Conservation (phyloP, 768 basidiomycete species). For the Mycena vitilis region DNA sequence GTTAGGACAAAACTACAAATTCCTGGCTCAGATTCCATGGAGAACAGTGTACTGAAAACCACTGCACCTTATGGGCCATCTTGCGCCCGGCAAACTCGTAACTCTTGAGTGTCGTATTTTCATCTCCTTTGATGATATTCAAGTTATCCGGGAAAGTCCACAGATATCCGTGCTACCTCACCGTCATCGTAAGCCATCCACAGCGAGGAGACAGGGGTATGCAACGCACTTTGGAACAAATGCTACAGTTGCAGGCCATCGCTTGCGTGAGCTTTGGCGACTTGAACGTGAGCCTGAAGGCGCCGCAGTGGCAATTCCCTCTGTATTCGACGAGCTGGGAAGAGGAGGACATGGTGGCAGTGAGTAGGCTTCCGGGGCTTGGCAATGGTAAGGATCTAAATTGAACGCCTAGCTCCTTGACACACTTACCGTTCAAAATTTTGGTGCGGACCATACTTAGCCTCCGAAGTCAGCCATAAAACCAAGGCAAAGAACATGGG, state of each 20-base stretch:
- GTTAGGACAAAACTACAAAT: conserved; percentile 23
- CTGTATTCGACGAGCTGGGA: conserved; percentile 19
- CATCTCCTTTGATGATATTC: conserved; percentile 22
- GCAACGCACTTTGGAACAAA: conserved; percentile 18
- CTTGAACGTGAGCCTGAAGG: conserved; percentile 30
- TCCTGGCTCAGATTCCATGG: too few species aligned
- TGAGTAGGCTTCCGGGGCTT: too few species aligned
- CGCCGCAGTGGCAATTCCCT: conserved; percentile 34
- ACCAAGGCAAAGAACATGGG: too few species aligned
- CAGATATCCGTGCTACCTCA: conserved; percentile 26
- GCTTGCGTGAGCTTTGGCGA: conserved; percentile 13
- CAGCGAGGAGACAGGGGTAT: neutral
- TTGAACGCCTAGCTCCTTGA: too few species aligned
- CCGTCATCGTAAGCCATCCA: too few species aligned
- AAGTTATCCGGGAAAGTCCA: conserved; percentile 22
- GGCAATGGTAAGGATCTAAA: too few species aligned
- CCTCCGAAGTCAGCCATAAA: too few species aligned
- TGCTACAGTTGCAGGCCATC: conserved; percentile 17
- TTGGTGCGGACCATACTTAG: too few species aligned
- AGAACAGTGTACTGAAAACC: too few species aligned
- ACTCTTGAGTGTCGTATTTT: conserved; percentile 14
- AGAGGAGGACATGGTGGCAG: conserved; percentile 5
- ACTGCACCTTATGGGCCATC: conserved; percentile 18
- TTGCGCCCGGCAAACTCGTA: conserved; percentile 28
- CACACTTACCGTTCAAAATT: too few species aligned